A percentile compares a stretch with the other conserved stretches of the same genome.
Evolutionary conservation across 306 rosid species (phyloP).

Genomic region (Acacia crassicarpa): DNA sequence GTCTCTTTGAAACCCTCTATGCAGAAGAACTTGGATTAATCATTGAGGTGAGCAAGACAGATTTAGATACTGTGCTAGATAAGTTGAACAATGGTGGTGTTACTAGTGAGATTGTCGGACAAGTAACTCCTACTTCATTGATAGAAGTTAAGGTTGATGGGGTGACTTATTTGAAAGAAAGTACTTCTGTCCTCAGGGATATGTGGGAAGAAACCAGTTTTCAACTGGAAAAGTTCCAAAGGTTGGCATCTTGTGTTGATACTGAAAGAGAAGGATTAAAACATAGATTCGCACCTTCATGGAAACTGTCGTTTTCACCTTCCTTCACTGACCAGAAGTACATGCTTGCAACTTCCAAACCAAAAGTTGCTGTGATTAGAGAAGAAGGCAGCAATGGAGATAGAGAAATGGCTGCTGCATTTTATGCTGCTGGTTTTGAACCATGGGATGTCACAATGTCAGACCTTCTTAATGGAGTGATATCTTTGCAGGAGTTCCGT

Average conservation of each 20-base stretch:
- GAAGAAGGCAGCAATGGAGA: slow-evolving; percentile 99
- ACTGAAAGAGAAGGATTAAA: slow-evolving; percentile 78
- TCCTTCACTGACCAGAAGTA: slow-evolving; percentile 62
- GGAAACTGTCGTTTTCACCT: slow-evolving; percentile 75
- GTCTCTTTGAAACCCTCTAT: slow-evolving; percentile 71
- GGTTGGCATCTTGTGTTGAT: slow-evolving; percentile 80
- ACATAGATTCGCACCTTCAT: slow-evolving; percentile 65
- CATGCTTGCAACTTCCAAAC: slow-evolving; percentile 55
- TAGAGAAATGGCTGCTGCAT: slow-evolving; percentile 93
- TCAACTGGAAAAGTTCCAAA: slow-evolving; percentile 70
- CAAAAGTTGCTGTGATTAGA: slow-evolving; percentile 83
- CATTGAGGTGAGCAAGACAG: slow-evolving; percentile 71
- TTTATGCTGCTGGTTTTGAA: slow-evolving; percentile 76
- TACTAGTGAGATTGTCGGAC: slow-evolving; percentile 62
- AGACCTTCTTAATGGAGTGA: slow-evolving; percentile 69
- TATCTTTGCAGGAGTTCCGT: slow-evolving; percentile 62
- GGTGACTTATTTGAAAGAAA: slow-evolving; percentile 52
- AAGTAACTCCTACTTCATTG: slow-evolving; percentile 51
- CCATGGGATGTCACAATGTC: slow-evolving; percentile 93
- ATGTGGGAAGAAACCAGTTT: slow-evolving; percentile 90
- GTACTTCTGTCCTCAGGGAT: slow-evolving; percentile 64
- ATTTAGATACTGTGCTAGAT: slow-evolving; percentile 48
- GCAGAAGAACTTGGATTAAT: slow-evolving; percentile 88
- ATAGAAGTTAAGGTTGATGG: slow-evolving; percentile 70
- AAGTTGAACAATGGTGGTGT: slow-evolving; percentile 53